A percentile compares a stretch with the other conserved stretches of the same genome.
Evolutionary conservation across 176 grass and related monocot genomes (phyloP).

Genomic region (Musa beccarii): DNA sequence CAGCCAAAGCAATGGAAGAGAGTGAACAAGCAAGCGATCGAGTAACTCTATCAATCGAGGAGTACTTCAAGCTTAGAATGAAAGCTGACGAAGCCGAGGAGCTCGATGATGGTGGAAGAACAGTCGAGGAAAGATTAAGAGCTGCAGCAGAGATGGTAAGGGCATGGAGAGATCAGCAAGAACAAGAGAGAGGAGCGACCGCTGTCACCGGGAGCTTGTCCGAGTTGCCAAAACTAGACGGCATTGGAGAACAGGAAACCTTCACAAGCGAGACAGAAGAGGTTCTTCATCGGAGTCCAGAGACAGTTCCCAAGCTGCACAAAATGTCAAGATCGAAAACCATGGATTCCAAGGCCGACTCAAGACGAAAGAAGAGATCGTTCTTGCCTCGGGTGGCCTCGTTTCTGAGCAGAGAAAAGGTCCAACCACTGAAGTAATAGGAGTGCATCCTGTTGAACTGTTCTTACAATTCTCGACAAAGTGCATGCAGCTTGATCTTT

Average conservation of each 20-base stretch:
- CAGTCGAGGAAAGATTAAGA: constrained; percentile 34
- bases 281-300: constrained; percentile 6
- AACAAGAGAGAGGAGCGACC: constrained; percentile 10
- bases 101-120: constrained; percentile 33
- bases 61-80: constrained; percentile 45
- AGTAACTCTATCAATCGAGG: constrained; percentile 43
- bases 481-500: no score
- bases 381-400: constrained; percentile 48
- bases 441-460: no score
- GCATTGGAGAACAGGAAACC: constrained; percentile 19
- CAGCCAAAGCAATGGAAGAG: constrained; percentile 45
- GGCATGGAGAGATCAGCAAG: constrained; percentile 41
- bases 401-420: constrained; percentile 59
- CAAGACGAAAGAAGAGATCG: constrained; percentile 16
- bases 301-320: constrained; percentile 24
- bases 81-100: constrained; percentile 47
- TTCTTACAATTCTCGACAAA: no score
- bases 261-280: not conserved
- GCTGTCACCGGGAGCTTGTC: constrained; percentile 11
- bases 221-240: not conserved
- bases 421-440: constrained; percentile 29
- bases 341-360: not conserved
- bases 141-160: constrained; percentile 49
- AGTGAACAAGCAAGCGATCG: constrained; percentile 23
- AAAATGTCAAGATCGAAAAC: constrained; percentile 9